Conservation (phyloP, 805 yeast genomes). For the Kodamaea leandrae region DNA sequence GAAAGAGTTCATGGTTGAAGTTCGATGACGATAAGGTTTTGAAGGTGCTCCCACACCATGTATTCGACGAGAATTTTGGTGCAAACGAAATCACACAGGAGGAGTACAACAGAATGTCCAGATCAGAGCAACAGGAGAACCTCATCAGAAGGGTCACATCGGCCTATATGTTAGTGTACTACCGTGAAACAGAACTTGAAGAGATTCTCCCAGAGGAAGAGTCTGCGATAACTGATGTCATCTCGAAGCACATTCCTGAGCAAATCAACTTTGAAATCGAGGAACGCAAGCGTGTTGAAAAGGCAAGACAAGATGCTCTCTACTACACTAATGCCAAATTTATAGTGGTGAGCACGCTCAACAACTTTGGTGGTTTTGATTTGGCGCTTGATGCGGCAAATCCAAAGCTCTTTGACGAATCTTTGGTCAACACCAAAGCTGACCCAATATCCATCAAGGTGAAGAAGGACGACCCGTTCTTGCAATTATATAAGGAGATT, state of each 20-base stretch:
- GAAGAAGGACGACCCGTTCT: conserved; percentile 53
- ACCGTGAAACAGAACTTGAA: conserved; percentile 59
- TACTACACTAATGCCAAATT: conserved; percentile 50
- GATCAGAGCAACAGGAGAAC: conserved; percentile 62
- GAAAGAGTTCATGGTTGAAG: conserved; percentile 71
- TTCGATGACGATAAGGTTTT: conserved; percentile 96
- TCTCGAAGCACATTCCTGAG: conserved; percentile 65
- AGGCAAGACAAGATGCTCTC: conserved; percentile 63
- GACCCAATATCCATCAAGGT: conserved; percentile 51
- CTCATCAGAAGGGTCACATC: conserved; percentile 77
- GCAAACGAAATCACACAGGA: conserved; percentile 56
- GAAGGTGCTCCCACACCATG: conserved; percentile 79
- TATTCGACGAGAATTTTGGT: conserved; percentile 90
- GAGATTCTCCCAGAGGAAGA: conserved; percentile 59
- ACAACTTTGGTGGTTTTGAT: conserved; percentile 70
- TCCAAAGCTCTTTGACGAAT: conserved; percentile 46
- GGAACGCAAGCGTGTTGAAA: conserved; percentile 52
- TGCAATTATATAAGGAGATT: conserved; percentile 49
- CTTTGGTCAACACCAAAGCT: conserved; percentile 45
- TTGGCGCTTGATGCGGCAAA: conserved; percentile 60
- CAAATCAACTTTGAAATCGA: conserved; percentile 63
- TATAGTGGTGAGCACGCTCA: conserved; percentile 52
- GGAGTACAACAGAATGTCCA: conserved; percentile 49
- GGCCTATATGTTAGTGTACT: conserved; percentile 95
- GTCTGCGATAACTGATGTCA: conserved; percentile 36